These are phyloP conservation scores for Plantago rigida DNA, from an alignment of 305 asterid genomes.

Conservation along the genomic window DNA sequence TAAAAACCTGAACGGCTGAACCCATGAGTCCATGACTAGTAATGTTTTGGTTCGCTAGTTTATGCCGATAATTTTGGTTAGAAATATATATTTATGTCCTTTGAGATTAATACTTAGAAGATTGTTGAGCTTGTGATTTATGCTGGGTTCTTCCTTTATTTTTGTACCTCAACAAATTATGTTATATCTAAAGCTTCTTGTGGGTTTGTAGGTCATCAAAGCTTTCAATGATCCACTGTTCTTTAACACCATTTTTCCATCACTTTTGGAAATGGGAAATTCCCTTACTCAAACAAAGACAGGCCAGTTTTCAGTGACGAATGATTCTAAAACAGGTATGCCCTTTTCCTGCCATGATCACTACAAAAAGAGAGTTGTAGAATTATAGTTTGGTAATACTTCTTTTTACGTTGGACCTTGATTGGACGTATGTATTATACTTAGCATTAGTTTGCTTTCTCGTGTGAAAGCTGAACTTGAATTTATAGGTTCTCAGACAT, in stretches of 20 bases:
- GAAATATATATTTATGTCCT: not conserved
- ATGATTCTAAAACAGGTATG: slow-evolving; percentile 56
- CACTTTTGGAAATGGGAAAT: slow-evolving; percentile 63
- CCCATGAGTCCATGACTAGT: not conserved
- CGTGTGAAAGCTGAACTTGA: not conserved
- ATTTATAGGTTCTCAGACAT: not conserved
- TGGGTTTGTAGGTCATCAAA: slow-evolving; percentile 53
- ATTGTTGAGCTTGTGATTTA: slow-evolving; percentile 8
- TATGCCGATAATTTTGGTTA: not conserved
- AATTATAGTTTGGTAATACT: slow-evolving; percentile 6
- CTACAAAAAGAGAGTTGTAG: slow-evolving; percentile 10
- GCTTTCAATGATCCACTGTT: slow-evolving; percentile 69
- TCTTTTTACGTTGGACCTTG: not conserved
- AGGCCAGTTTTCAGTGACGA: slow-evolving; percentile 33
- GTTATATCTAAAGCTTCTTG: slow-evolving; percentile 20
- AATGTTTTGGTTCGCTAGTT: not conserved
- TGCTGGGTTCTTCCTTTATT: not conserved
- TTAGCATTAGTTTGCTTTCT: slow-evolving; percentile 12
- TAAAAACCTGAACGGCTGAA: no score
- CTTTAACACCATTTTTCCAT: slow-evolving; percentile 60
- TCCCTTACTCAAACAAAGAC: slow-evolving; percentile 34
- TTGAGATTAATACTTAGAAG: not conserved
- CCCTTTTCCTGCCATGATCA: slow-evolving; percentile 20
- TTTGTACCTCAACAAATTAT: not conserved
- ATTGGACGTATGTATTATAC: not conserved